phyloP scores from a whole-genome alignment of 2,329 filamentous ascomycete species.

The Emmonsiellopsis sp. region DNA sequence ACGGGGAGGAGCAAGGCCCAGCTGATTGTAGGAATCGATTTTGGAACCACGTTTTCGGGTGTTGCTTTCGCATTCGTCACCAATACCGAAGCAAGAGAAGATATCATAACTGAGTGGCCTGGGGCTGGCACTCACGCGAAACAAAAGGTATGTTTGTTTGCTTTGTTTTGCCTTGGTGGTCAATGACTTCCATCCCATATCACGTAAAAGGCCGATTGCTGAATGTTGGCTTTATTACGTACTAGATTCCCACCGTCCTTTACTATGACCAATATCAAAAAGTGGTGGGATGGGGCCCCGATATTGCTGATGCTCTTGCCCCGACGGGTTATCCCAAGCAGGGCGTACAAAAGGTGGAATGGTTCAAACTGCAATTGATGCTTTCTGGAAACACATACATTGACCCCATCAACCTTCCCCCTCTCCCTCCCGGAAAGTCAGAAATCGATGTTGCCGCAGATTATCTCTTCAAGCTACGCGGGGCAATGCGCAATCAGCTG shows the following conservation, averaged over 20 bases:
- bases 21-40: constrained; percentile 97
- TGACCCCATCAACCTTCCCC: constrained; percentile 95
- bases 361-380: constrained; percentile 99
- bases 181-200: background rate
- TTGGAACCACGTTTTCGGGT: constrained; percentile 96
- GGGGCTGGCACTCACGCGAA: constrained; percentile 96
- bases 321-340: constrained; percentile 97
- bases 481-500: constrained; percentile 90
- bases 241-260: constrained; percentile 91
- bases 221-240: background rate
- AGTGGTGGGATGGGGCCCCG: constrained; percentile 97
- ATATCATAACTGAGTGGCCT: constrained; percentile 98
- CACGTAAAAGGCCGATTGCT: background rate
- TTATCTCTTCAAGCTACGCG: constrained; percentile 94
- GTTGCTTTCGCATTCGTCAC: constrained; percentile 90
- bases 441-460: constrained; percentile 99
- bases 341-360: constrained; percentile 97
- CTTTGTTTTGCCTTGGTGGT: background rate
- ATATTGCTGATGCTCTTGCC: constrained; percentile 92
- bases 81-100: constrained; percentile 94
- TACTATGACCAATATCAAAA: constrained; percentile 99
- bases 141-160: constrained; percentile 64
- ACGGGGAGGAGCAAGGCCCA: constrained; percentile 88
- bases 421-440: constrained; percentile 92
- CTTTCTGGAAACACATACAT: constrained; percentile 98